A percentile compares a stretch with the other conserved stretches of the same genome.
These are phyloP conservation scores for Aspergillus fischeri DNA, from an alignment of 2,329 filamentous ascomycete genomes.

Conservation along the genomic window DNA sequence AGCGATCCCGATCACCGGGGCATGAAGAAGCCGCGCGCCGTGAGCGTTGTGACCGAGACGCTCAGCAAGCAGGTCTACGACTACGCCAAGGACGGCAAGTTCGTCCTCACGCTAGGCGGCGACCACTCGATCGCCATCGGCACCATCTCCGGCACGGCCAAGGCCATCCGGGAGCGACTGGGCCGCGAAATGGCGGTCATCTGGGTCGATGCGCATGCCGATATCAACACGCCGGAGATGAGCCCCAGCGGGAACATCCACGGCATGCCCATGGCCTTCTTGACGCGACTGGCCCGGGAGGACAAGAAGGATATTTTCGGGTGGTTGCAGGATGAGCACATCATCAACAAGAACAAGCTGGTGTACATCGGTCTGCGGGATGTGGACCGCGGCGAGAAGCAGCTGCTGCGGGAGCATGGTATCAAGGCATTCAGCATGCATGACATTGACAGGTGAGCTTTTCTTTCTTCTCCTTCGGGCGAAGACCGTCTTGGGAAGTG, in stretches of 20 bases:
- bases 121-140: slow-evolving; percentile 97
- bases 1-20: slow-evolving; percentile 73
- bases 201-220: slow-evolving; percentile 97
- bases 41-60: slow-evolving; percentile 76
- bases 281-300: slow-evolving; percentile 78
- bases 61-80: slow-evolving; percentile 82
- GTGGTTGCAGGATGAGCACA: slow-evolving; percentile 66
- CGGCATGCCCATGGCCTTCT: slow-evolving; percentile 93
- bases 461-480: neutral
- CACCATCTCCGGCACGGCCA: slow-evolving; percentile 80
- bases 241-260: slow-evolving; percentile 91
- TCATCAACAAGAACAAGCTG: slow-evolving; percentile 70
- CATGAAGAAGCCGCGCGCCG: slow-evolving; percentile 91
- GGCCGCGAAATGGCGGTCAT: slow-evolving; percentile 85
- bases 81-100: slow-evolving; percentile 75
- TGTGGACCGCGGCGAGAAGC: slow-evolving; percentile 91
- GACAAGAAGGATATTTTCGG: slow-evolving; percentile 77
- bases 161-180: slow-evolving; percentile 78
- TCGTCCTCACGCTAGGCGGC: slow-evolving; percentile 89
- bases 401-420: slow-evolving; percentile 77
- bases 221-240: slow-evolving; percentile 94
- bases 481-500: neutral
- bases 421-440: slow-evolving; percentile 99
- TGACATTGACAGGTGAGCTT: slow-evolving; percentile 77
- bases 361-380: slow-evolving; percentile 96